Evolutionary conservation across 2,329 filamentous ascomycete genomes (phyloP).

Genomic region (Hortaea werneckii): DNA sequence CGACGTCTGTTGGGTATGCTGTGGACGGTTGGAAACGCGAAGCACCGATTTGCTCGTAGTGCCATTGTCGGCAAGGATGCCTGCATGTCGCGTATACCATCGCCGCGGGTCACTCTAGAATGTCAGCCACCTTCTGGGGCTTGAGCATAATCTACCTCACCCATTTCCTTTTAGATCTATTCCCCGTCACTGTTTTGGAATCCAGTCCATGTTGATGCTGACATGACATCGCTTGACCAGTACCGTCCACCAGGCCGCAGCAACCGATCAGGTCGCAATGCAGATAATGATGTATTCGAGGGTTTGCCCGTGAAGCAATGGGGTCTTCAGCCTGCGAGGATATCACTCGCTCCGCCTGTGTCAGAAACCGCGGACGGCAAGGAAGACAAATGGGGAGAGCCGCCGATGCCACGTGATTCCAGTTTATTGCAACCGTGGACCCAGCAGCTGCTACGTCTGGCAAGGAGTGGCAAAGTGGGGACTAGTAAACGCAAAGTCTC

Average conservation of each 20-base stretch:
- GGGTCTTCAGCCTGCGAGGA: conserved; percentile 44
- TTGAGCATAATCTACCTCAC: no score
- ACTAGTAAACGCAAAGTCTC: conserved; percentile 48
- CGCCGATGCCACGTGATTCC: conserved; percentile 81
- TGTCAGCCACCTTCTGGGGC: no score
- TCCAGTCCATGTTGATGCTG: neutral
- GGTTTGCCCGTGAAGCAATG: conserved; percentile 87
- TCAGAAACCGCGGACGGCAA: conserved; percentile 13
- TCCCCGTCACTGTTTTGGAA: no score
- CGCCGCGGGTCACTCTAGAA: no score
- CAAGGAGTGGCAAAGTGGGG: conserved; percentile 53
- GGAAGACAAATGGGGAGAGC: conserved; percentile 65
- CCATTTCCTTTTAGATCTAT: no score
- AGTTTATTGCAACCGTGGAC: conserved; percentile 67
- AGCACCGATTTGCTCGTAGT: no score
- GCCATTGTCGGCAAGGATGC: no score
- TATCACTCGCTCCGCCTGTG: conserved; percentile 23
- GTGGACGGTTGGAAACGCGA: no score
- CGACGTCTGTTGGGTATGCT: no score
- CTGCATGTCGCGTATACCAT: no score
- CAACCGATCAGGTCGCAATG: conserved; percentile 46
- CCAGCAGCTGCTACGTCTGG: conserved; percentile 71
- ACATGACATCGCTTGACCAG: conserved; percentile 25
- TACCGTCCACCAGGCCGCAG: conserved; percentile 48
- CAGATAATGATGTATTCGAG: conserved; percentile 57